These are phyloP conservation scores for Adansonia gregorii DNA, from an alignment of 441 rosid species.

Conservation along the genomic window DNA sequence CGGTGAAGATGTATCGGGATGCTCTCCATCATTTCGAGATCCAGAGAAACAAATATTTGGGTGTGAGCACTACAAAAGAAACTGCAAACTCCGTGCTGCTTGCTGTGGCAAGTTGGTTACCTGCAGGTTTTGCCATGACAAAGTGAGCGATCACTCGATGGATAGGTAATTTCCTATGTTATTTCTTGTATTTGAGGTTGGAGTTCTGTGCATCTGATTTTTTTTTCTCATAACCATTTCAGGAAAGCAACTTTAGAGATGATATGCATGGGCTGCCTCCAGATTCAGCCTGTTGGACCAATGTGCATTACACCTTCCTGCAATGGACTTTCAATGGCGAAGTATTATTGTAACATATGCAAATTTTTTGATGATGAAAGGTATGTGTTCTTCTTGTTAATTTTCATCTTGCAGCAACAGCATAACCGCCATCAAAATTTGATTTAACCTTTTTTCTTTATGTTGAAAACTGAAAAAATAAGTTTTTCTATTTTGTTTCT, in stretches of 20 bases:
- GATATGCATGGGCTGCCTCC: constrained; percentile 58
- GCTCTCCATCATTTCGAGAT: constrained; percentile 47
- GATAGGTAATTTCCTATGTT: constrained; percentile 42
- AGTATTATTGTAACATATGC: constrained; percentile 52
- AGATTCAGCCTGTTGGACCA: constrained; percentile 50
- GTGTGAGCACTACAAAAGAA: constrained; percentile 60
- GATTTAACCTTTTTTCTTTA: no score
- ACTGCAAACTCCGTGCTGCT: constrained; percentile 55
- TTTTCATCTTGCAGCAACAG: not conserved
- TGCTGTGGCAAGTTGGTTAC: constrained; percentile 56
- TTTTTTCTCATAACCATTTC: constrained; percentile 16
- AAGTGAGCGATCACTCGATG: constrained; percentile 57
- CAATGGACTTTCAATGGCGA: constrained; percentile 46
- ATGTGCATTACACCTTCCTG: constrained; percentile 49
- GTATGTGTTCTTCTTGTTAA: constrained; percentile 24
- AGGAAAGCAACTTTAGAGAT: constrained; percentile 56
- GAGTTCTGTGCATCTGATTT: constrained; percentile 19
- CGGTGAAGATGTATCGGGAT: constrained; percentile 33
- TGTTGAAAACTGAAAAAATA: no score
- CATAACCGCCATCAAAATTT: not conserved
- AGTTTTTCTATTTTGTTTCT: no score
- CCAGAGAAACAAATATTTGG: constrained; percentile 46
- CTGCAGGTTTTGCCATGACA: constrained; percentile 59
- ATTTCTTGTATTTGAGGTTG: constrained; percentile 16
- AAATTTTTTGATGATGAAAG: constrained; percentile 60